A percentile compares a stretch with the other conserved stretches of the same genome.
Evolutionary conservation across 441 rosid species (phyloP).

Genomic region (Adansonia gregorii): DNA sequence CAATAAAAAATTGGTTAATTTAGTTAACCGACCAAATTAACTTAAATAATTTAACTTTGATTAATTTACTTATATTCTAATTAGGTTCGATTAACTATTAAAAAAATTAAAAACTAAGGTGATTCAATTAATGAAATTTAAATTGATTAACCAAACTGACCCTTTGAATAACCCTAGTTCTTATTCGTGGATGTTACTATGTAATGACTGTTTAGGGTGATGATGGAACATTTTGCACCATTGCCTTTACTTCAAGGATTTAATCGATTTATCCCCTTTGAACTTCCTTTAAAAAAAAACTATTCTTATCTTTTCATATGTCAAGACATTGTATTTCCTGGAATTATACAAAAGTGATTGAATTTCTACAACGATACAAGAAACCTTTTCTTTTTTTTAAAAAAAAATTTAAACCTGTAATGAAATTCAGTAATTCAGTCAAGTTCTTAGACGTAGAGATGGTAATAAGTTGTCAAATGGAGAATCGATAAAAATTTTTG

Average conservation of each 20-base stretch:
- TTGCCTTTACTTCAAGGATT: not conserved
- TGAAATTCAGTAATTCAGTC: not conserved
- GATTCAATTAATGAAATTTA: too few relatives aligned
- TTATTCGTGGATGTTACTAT: not conserved
- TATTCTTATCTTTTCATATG: not conserved
- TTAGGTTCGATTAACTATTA: too few relatives aligned
- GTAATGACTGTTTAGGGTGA: not conserved
- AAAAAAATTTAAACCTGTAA: not conserved
- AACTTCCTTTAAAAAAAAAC: not conserved
- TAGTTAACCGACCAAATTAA: too few relatives aligned
- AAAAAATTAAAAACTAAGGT: too few relatives aligned
- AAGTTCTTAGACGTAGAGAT: not conserved
- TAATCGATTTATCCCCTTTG: not conserved
- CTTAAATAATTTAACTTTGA: too few relatives aligned
- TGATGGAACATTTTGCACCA: not conserved
- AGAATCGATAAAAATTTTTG: not conserved
- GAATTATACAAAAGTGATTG: not conserved
- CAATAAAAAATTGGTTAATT: too few relatives aligned
- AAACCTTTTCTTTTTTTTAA: not conserved
- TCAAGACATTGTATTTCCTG: not conserved
- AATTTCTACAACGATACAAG: not conserved
- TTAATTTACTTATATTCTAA: too few relatives aligned
- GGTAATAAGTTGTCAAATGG: not conserved
- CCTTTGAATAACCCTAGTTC: not conserved
- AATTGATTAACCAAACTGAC: not conserved